Base-by-base conservation (phyloP, 2,329 filamentous ascomycete species). In the Coleophoma eucalyptorum region DNA sequence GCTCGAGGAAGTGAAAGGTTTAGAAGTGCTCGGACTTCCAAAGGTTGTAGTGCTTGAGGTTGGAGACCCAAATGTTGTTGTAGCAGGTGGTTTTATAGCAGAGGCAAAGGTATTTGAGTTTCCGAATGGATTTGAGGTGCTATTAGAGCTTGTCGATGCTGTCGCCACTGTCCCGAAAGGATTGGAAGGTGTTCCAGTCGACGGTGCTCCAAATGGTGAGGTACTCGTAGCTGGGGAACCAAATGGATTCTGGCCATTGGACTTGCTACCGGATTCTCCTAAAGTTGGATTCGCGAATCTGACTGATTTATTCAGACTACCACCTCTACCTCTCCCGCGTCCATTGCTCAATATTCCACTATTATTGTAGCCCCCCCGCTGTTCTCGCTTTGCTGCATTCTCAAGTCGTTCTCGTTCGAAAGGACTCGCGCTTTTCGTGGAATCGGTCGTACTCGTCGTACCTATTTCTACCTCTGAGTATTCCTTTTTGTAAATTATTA, bases 361-460 rank as follows among this genome's bases (percentile, higher is more conserved):
- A 43, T 59, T 51, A 8, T 5, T 26, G 10, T 26, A 26, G 26
- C 26, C 26, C 20, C 56, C 57, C 48, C 58, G 50, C 40, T 62
- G 58, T 42, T 57, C 52, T 35, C 65, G 58, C 51, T 64, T 66
- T 20, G 65, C 58, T 34, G 63, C 64, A 62, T 67, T 67, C 53
- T 65, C 59, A 43, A 58, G 54, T 53, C 63, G 59, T 33, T 64
- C 64, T 51, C 54, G 41, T 47, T 65, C 62, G 57, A 65, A 67
- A 26, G 55, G 43, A 48, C 62, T 58, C 18, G 57, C 32, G 15
- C 51, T 19, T 48, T 50, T 53, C 16, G 54, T 43, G 41, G 35
- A 38, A 18, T 48, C 35, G 37, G 54, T 21, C 12, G 55, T 51
- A 51, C 46, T 53, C 61, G 53, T 52, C 26, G 48, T 31, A 34